Base-by-base conservation (phyloP, 2,329 filamentous ascomycete species). In the Stromatinia cepivora region DNA sequence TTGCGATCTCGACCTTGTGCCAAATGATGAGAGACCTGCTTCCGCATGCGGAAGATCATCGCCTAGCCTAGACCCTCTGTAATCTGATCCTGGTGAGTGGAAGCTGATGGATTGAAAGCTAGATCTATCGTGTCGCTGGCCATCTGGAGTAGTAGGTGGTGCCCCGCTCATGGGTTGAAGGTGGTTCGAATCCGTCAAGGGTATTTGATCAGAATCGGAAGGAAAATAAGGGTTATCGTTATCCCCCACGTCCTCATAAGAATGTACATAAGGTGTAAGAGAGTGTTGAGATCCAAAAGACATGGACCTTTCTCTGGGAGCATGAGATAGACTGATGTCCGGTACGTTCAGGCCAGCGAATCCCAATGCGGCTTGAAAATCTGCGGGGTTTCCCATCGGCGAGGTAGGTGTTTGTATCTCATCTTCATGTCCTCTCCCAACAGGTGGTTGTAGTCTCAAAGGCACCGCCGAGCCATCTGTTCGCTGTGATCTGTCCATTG, bases 1-100 rank as follows among this genome's bases (percentile, higher is more conserved):
- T 71, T 83, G 82, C 71, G 84, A 82, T 70, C 85, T 84, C 59
- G 82, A 79, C 9, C 84, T 79, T 57, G 82, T 81, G 11, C 69
- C 42, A 63, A 67, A 65, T 25, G 75, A 73, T 6, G 70, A 72
- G 68, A 83, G 79, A 8, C 85, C 86, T 61, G 84, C 83, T 79
- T 94, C 92, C 59, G 90, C 76, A 70, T 84, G 81, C 9, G 80
- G 81, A 62, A 89, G 79, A 77, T 90, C 85, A 78, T 90, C 88
- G n/a, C 87, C 87, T 46, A 88, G 79, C 68, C 83, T 82, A 28
- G 84, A 81, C n/a, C 77, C 79, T 42, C 80, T 78, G 54, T 80
- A 78, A 48, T 76, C 75, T 25, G 79, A 81, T 31, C 75, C 72
- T 4, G 77, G 73, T 5, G 72, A 74, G 56, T 83, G 78, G 72